These are phyloP conservation scores for Cruciata laevipes DNA, from an alignment of 257 asterid genomes.

Conservation along the genomic window DNA sequence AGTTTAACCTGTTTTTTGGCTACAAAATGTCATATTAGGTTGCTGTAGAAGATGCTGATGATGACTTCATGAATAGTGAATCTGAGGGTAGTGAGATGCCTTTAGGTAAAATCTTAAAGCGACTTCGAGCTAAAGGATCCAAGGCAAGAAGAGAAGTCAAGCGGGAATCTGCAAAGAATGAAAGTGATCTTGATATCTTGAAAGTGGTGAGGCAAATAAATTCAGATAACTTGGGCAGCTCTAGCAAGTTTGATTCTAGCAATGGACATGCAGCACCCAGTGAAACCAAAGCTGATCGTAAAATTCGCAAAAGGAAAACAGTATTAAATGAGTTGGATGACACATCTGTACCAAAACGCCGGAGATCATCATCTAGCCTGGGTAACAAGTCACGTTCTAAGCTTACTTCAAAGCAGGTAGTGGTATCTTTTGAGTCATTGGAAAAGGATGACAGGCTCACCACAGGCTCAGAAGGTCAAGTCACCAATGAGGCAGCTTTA, in stretches of 20 bases:
- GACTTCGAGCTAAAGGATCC: slow-evolving; percentile 74
- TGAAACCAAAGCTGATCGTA: slow-evolving; percentile 36
- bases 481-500: slow-evolving; percentile 42
- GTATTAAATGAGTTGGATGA: slow-evolving; percentile 39
- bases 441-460: slow-evolving; percentile 45
- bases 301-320: slow-evolving; percentile 54
- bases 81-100: slow-evolving; percentile 94
- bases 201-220: slow-evolving; percentile 83
- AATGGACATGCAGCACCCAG: slow-evolving; percentile 47
- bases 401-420: slow-evolving; percentile 32
- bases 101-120: slow-evolving; percentile 78
- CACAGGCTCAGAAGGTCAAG: slow-evolving; percentile 51
- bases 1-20: slow-evolving; percentile 15
- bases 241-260: slow-evolving; percentile 60
- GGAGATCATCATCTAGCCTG: slow-evolving; percentile 59
- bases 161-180: slow-evolving; percentile 43
- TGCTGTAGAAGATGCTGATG: slow-evolving; percentile 48
- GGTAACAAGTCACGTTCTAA: slow-evolving; percentile 38
- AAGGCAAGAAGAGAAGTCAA: slow-evolving; percentile 74
- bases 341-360: slow-evolving; percentile 75
- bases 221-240: slow-evolving; percentile 40
- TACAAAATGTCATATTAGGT: slow-evolving; percentile 40
- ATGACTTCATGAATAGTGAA: slow-evolving; percentile 75
- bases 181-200: slow-evolving; percentile 66
- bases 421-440: slow-evolving; percentile 27